phyloP scores from a whole-genome alignment of 306 rosid genomes.

The Hippophae rhamnoides region DNA sequence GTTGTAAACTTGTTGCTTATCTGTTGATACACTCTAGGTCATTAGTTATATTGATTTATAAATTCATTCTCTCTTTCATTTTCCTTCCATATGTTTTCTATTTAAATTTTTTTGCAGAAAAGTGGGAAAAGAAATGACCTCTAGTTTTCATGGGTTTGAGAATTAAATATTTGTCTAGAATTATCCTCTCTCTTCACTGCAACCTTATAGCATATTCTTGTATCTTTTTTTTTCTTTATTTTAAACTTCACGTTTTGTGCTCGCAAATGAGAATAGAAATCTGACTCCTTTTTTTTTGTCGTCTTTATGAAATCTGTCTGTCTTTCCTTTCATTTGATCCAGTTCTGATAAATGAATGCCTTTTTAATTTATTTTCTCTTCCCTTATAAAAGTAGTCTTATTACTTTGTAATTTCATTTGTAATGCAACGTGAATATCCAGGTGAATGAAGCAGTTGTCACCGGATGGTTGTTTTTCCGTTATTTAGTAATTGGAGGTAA shows the following conservation, averaged over 20 bases:
- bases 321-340: too few relatives aligned
- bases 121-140: neutral
- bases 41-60: too few relatives aligned
- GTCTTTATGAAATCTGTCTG: too few relatives aligned
- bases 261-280: neutral
- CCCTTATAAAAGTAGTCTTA: neutral
- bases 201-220: neutral
- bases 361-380: neutral
- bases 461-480: constrained; percentile 98
- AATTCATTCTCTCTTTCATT: neutral
- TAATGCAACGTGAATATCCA: constrained; percentile 25
- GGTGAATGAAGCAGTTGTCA: constrained; percentile 94
- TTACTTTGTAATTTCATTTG: neutral
- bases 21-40: too few relatives aligned
- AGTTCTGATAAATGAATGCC: too few relatives aligned
- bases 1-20: too few relatives aligned
- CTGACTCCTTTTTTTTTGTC: too few relatives aligned
- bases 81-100: neutral
- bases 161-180: neutral
- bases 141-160: neutral
- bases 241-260: neutral
- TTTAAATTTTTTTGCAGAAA: neutral
- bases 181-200: too few relatives aligned
- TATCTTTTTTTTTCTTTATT: neutral
- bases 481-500: constrained; percentile 98